Evolutionary conservation across 176 grass and related monocot species (phyloP), one percentile per base, ranked within the genome.

Genomic region (Metroxylon sagu): DNA sequence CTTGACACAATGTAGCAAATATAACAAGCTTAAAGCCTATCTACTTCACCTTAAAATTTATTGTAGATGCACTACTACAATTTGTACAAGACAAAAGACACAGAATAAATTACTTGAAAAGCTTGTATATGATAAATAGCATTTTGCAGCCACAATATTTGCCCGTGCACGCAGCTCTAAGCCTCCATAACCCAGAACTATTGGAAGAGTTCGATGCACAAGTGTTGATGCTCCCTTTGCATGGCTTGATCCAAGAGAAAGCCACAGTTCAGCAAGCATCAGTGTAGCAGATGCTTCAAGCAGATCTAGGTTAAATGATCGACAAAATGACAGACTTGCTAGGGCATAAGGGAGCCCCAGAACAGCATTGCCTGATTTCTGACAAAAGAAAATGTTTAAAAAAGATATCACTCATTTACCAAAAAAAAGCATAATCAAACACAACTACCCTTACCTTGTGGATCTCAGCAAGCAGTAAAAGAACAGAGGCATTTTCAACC

Each of bases 381-480:
- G 54, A 29, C 53, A 60, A 15, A n/a, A 49, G 14, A 25, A 53
- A 62, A 58, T 53, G n/a, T 25, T 5, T 26, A 18, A 65, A 49
- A 29, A 52, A 52, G 14, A 10, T 27, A 12, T 19, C 19, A 10
- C 12, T 59, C 1, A 64, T 72, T 49, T 17, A 16, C 3, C 18
- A 16, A 62, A 30, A 26, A 26, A 43, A 8, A 50, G 30, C 25
- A 74, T 27, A 54, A 19, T 65, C 26, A 14, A 25, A 30, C 48
- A 55, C n/a, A 57, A 55, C 8, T 67, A 17, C 8, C 19, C 55
- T 85, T 85, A 88, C 93, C 83, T 79, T 92, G 51, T 92, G 76
- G 77, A 98, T 85, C 85, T 92, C 93, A 70, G 87, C 81, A 73
- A 98, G 84, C 53, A 98, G 81, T 69, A 92, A 65, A 85, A 98